Percentiles rank a stretch among this genome's conserved stretches.
These are phyloP conservation scores for Lycium ferocissimum DNA, from an alignment of 257 asterid genomes.

Conservation along the genomic window DNA sequence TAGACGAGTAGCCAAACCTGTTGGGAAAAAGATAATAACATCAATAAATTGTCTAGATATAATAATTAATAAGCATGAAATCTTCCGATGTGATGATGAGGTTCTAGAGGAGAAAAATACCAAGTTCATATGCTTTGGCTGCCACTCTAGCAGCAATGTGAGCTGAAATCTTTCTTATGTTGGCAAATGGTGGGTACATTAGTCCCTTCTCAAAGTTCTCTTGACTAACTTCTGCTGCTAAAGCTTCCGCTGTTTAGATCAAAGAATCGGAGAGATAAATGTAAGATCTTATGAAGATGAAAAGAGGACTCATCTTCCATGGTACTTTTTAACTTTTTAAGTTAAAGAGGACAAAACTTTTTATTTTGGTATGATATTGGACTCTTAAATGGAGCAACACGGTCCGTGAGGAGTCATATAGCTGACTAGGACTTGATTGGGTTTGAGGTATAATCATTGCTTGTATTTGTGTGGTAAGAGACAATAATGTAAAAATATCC, in stretches of 20 bases:
- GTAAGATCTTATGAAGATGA: not conserved
- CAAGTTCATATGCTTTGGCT: slow-evolving; percentile 89
- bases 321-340: too few relatives aligned
- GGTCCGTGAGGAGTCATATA: too few relatives aligned
- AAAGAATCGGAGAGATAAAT: slow-evolving; percentile 26
- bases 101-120: slow-evolving; percentile 39
- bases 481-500: too few relatives aligned
- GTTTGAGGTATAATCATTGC: too few relatives aligned
- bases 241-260: slow-evolving; percentile 80
- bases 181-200: slow-evolving; percentile 78
- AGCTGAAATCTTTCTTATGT: slow-evolving; percentile 89
- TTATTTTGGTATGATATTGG: too few relatives aligned
- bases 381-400: too few relatives aligned
- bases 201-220: slow-evolving; percentile 80
- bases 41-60: not conserved
- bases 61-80: not conserved
- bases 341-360: too few relatives aligned
- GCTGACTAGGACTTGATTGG: too few relatives aligned
- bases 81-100: not conserved
- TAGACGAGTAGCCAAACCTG: slow-evolving; percentile 88
- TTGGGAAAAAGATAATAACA: slow-evolving; percentile 19
- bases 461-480: too few relatives aligned
- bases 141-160: slow-evolving; percentile 88
- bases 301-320: too few relatives aligned
- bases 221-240: slow-evolving; percentile 76